Evolutionary conservation across 768 basidiomycete species (phyloP).

Genomic region (Pleurotus salmoneostramineus): DNA sequence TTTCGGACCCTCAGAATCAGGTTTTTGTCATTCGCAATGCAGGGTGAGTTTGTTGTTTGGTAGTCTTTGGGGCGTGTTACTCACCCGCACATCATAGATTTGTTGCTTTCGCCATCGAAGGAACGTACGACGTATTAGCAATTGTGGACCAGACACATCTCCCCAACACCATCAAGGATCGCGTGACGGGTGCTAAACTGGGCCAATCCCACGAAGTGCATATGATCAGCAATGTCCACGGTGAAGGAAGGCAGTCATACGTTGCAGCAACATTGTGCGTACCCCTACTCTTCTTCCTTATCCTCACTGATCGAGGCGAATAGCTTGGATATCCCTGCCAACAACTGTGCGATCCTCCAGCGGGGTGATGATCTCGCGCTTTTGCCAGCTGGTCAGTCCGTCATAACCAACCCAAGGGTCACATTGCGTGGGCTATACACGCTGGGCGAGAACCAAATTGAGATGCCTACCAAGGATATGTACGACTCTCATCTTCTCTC

Average conservation of each 20-base stretch:
- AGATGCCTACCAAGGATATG: slow-evolving; percentile 87
- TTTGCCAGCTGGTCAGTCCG: slow-evolving; percentile 81
- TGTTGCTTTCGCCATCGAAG: slow-evolving; percentile 72
- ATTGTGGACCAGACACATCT: slow-evolving; percentile 86
- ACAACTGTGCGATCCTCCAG: slow-evolving; percentile 84
- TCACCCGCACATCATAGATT: too few relatives aligned
- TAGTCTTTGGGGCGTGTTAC: too few relatives aligned
- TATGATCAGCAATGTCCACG: slow-evolving; percentile 59
- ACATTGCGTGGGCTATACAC: slow-evolving; percentile 79
- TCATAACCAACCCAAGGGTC: slow-evolving; percentile 80
- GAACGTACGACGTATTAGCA: slow-evolving; percentile 74
- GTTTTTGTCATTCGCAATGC: slow-evolving; percentile 34
- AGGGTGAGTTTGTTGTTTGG: background rate
- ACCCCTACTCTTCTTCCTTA: background rate
- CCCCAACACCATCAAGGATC: slow-evolving; percentile 53
- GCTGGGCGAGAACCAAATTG: slow-evolving; percentile 78
- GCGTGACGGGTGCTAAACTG: slow-evolving; percentile 54
- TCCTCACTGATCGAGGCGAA: background rate
- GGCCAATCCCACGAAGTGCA: slow-evolving; percentile 75
- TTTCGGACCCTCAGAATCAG: slow-evolving; percentile 76
- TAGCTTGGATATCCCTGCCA: slow-evolving; percentile 81
- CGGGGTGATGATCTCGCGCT: slow-evolving; percentile 76
- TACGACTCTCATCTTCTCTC: background rate
- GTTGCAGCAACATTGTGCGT: slow-evolving; percentile 76
- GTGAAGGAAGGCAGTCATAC: slow-evolving; percentile 50